Percentiles rank a stretch among this genome's conserved stretches.
phyloP scores from a whole-genome alignment of 2,329 filamentous ascomycete genomes.

The Ascosphaera apis region DNA sequence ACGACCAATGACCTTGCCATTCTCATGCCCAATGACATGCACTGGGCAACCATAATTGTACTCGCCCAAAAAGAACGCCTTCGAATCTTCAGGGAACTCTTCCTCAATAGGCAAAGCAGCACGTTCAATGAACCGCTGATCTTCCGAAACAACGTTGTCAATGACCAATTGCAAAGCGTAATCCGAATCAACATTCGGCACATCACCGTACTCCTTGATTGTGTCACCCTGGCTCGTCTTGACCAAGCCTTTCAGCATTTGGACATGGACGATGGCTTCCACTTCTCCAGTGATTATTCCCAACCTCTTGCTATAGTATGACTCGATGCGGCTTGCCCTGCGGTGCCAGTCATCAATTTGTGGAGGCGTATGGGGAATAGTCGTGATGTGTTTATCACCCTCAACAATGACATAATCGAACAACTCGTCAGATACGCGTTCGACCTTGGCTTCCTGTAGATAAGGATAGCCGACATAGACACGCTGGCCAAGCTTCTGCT shows the following conservation, averaged over 20 bases:
- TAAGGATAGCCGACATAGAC: conserved; percentile 92
- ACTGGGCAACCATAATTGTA: conserved; percentile 78
- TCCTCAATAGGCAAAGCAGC: conserved; percentile 71
- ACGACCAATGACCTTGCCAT: conserved; percentile 55
- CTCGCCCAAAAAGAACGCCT: conserved; percentile 83
- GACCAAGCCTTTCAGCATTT: conserved; percentile 74
- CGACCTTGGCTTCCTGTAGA: conserved; percentile 76
- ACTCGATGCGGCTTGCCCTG: conserved; percentile 66
- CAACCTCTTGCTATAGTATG: conserved; percentile 70
- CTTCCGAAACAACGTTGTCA: conserved; percentile 70
- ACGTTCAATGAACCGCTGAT: conserved; percentile 80
- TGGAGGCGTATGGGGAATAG: conserved; percentile 46
- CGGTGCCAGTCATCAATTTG: conserved; percentile 67
- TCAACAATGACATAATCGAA: conserved; percentile 63
- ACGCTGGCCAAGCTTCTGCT: conserved; percentile 56
- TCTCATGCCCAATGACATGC: conserved; percentile 52
- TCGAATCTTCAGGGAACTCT: conserved; percentile 64
- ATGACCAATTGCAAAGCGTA: conserved; percentile 85
- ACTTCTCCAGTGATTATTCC: conserved; percentile 71
- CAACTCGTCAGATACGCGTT: conserved; percentile 74
- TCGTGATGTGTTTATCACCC: conserved; percentile 39
- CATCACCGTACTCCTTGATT: conserved; percentile 74
- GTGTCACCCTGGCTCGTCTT: conserved; percentile 83
- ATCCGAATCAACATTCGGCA: conserved; percentile 65
- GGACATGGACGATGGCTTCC: conserved; percentile 73